Evolutionary conservation across 2,329 filamentous ascomycete genomes (phyloP).

Genomic region (Curvularia sp.): DNA sequence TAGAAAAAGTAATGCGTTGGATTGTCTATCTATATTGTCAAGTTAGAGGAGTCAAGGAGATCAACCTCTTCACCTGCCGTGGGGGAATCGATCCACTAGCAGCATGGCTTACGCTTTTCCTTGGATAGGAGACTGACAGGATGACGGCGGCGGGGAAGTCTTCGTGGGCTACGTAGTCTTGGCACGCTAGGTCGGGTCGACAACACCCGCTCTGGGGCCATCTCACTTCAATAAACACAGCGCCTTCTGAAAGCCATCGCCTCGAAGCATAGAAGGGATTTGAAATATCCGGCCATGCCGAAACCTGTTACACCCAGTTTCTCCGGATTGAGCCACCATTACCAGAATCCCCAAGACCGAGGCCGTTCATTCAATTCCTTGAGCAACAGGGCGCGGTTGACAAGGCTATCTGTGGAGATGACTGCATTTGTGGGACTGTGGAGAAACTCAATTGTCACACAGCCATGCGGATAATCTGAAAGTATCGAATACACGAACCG

Average conservation of each 20-base stretch:
- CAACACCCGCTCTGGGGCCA: constrained; percentile 1
- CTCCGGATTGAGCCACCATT: background rate
- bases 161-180: background rate
- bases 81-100: background rate
- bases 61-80: background rate
- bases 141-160: constrained; percentile 8
- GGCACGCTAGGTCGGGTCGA: constrained; percentile 14
- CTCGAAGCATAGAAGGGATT: background rate
- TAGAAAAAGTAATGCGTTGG: constrained; percentile 11
- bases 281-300: background rate
- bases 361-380: background rate
- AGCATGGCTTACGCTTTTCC: constrained; percentile 6
- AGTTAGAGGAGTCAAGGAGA: background rate
- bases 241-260: background rate
- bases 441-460: constrained; percentile 13
- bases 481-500: background rate
- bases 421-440: constrained; percentile 12
- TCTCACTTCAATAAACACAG: constrained; percentile 4
- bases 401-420: background rate
- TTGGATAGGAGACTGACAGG: background rate
- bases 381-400: background rate
- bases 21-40: background rate
- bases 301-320: background rate
- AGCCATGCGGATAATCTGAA: constrained; percentile 2
- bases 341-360: background rate